Conservation (phyloP, 176 grass and related monocot species). For the Aegilops sharonensis region DNA sequence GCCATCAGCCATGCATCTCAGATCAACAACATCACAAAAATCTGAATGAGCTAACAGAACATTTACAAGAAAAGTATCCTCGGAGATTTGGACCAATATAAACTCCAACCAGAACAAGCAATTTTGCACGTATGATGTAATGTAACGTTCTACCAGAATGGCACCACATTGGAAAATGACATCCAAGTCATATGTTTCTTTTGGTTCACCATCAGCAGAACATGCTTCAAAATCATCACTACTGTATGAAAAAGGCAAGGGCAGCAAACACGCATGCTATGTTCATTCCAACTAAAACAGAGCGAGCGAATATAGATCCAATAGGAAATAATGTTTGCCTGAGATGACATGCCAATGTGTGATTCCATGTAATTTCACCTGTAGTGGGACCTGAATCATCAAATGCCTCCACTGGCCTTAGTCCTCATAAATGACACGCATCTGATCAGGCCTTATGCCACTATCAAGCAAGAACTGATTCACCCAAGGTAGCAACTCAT, state of each 20-base stretch:
- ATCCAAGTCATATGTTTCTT: background rate
- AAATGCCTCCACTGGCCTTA: background rate
- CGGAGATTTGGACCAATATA: background rate
- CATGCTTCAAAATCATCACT: background rate
- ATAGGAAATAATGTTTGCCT: background rate
- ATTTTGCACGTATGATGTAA: background rate
- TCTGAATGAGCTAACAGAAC: background rate
- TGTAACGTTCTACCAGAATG: background rate
- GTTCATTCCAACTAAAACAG: background rate
- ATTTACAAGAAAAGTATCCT: background rate
- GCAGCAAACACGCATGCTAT: background rate
- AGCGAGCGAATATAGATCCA: background rate
- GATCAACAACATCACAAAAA: background rate
- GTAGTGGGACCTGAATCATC: background rate
- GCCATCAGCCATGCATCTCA: background rate
- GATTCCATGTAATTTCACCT: background rate
- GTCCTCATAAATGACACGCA: background rate
- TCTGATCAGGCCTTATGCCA: constrained; percentile 2
- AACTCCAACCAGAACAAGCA: background rate
- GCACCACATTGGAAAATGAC: background rate
- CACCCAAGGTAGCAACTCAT: background rate
- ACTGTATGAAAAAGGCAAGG: background rate
- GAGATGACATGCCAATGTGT: background rate
- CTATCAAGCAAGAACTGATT: background rate
- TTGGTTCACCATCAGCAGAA: background rate